Conservation (phyloP, 2,329 filamentous ascomycete genomes). For the Coniella vitis region DNA sequence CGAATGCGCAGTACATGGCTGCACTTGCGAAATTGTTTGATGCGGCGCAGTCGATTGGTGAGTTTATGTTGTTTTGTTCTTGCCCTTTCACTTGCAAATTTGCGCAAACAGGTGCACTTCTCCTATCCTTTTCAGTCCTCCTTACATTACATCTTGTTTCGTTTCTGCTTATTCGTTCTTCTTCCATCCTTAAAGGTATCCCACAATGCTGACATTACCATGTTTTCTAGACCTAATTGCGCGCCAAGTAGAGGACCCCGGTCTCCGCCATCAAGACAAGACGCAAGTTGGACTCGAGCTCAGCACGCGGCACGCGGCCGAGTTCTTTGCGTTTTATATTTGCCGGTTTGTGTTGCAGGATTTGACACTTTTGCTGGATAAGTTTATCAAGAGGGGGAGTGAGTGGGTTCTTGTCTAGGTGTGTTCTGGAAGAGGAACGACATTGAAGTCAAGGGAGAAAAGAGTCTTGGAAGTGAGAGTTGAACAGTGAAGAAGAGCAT, state of each 20-base stretch:
- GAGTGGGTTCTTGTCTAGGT: constrained; percentile 69
- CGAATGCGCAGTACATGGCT: constrained; percentile 85
- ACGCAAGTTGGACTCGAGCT: constrained; percentile 94
- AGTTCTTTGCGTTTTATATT: constrained; percentile 96
- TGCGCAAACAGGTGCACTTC: too few relatives aligned
- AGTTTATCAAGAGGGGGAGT: constrained; percentile 91
- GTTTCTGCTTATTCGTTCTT: background rate
- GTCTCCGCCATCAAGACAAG: constrained; percentile 81
- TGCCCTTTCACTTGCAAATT: too few relatives aligned
- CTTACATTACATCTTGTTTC: too few relatives aligned
- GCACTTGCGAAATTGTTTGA: constrained; percentile 87
- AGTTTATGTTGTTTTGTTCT: constrained; percentile 24
- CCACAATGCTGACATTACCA: background rate
- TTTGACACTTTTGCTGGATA: constrained; percentile 79
- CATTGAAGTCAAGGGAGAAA: too few relatives aligned
- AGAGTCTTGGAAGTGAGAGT: background rate
- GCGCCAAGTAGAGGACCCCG: constrained; percentile 91
- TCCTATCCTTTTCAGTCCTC: too few relatives aligned
- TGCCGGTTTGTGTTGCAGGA: constrained; percentile 92
- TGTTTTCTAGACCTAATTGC: constrained; percentile 79
- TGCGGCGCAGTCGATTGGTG: constrained; percentile 87
- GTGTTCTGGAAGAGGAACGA: too few relatives aligned
- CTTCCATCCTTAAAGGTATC: background rate
- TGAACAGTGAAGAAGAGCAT: background rate
- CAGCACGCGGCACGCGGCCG: constrained; percentile 84